Evolutionary conservation across 169 alveolate genomes (phyloP).

Genomic region (Babesia sp.): DNA sequence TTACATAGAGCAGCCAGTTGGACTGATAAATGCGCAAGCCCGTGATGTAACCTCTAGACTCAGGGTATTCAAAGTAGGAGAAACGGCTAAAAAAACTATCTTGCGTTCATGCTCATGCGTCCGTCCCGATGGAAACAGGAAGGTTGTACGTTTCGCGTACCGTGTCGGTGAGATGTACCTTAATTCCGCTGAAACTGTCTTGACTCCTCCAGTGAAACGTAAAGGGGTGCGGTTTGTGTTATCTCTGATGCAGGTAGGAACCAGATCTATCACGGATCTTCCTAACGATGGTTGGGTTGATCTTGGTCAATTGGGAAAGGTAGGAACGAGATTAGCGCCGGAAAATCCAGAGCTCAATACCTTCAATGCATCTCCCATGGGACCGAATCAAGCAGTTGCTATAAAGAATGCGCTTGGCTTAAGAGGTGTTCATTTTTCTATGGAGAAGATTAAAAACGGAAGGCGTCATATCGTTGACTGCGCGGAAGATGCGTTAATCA

Average conservation of each 20-base stretch:
- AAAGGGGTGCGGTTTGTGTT: too few species aligned
- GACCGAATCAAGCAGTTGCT: neutral
- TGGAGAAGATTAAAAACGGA: neutral
- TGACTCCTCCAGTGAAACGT: neutral
- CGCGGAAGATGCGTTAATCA: slow-evolving; percentile 26
- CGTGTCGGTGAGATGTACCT: too few species aligned
- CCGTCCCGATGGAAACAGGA: neutral
- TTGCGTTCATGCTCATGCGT: slow-evolving; percentile 23
- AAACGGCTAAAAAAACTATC: slow-evolving; percentile 10
- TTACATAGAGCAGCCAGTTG: neutral
- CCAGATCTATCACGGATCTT: neutral
- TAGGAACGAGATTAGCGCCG: neutral
- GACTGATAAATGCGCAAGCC: too few species aligned
- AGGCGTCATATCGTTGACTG: neutral
- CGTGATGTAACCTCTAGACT: neutral
- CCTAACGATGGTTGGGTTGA: neutral
- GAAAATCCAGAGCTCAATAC: neutral
- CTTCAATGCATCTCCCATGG: neutral
- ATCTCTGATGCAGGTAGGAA: neutral
- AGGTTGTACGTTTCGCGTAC: neutral
- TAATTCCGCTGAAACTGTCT: neutral
- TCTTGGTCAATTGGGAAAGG: slow-evolving; percentile 1
- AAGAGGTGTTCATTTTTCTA: neutral
- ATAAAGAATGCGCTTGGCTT: neutral
- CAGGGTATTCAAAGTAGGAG: slow-evolving; percentile 27